Percentiles rank a stretch among this genome's conserved stretches.
Evolutionary conservation across 1,284 basidiomycete genomes (phyloP).

Genomic region (Ustilago sp.): DNA sequence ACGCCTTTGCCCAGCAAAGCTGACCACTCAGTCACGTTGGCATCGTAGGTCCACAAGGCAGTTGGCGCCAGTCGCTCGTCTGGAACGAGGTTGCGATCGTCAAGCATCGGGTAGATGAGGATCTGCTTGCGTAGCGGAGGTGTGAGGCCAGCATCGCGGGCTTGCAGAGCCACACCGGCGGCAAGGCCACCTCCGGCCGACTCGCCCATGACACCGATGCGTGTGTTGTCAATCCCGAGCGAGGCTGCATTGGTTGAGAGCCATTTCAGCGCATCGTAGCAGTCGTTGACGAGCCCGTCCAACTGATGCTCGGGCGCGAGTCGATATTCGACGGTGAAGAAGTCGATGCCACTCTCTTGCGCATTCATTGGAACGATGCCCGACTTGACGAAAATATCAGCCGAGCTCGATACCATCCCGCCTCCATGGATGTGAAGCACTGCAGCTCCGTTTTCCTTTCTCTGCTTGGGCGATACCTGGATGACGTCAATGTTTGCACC

Average conservation of each 20-base stretch:
- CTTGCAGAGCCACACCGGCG: constrained; percentile 36
- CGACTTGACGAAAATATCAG: constrained; percentile 6
- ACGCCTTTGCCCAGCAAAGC: constrained; percentile 25
- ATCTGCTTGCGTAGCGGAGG: constrained; percentile 37
- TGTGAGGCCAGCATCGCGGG: constrained; percentile 22
- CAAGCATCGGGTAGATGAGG: constrained; percentile 45
- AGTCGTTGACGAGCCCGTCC: constrained; percentile 32
- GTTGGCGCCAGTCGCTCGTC: constrained; percentile 20
- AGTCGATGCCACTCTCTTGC: constrained; percentile 5
- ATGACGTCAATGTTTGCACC: constrained; percentile 25
- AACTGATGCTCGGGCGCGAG: constrained; percentile 27
- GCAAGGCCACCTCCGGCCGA: constrained; percentile 40
- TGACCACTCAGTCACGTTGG: constrained; percentile 31
- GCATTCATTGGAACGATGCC: constrained; percentile 1
- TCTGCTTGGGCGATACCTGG: constrained; percentile 25
- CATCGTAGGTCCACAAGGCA: constrained; percentile 25
- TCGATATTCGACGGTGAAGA: constrained; percentile 36
- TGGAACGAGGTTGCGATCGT: constrained; percentile 26
- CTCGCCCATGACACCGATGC: constrained; percentile 33
- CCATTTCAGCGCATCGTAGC: constrained; percentile 38
- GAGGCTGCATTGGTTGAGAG: constrained; percentile 21
- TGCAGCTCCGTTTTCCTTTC: constrained; percentile 19
- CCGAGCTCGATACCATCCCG: constrained; percentile 32
- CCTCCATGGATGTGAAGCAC: constrained; percentile 36
- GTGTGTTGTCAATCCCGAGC: constrained; percentile 24